phyloP scores from a whole-genome alignment of 345 rosid genomes.

The Citrus trifoliata region DNA sequence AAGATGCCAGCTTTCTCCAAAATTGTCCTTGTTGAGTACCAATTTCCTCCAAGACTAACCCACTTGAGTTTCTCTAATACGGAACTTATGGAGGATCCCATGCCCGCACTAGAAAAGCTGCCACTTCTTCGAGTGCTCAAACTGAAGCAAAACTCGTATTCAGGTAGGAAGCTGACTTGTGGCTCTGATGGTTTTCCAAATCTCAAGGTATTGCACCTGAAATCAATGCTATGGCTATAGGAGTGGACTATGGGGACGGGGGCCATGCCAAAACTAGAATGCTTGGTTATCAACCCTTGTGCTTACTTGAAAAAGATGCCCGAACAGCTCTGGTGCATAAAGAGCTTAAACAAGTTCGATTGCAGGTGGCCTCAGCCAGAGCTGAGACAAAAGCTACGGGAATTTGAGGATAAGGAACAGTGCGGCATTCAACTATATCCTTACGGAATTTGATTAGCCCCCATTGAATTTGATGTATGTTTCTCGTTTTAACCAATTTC shows the following conservation, averaged over 20 bases:
- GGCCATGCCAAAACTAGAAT: background rate
- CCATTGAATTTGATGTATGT: too few relatives aligned
- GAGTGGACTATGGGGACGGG: background rate
- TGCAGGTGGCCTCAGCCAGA: constrained; percentile 1
- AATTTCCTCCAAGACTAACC: too few relatives aligned
- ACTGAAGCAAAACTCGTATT: too few relatives aligned
- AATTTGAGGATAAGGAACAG: background rate
- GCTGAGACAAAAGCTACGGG: background rate
- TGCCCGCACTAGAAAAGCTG: too few relatives aligned
- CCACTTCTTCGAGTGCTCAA: too few relatives aligned
- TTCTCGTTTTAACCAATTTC: too few relatives aligned
- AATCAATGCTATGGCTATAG: constrained; percentile 4
- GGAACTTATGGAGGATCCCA: too few relatives aligned
- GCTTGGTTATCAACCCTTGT: background rate
- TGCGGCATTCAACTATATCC: background rate
- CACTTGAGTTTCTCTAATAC: too few relatives aligned
- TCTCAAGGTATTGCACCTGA: background rate
- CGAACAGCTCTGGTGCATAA: background rate
- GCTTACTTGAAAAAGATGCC: background rate
- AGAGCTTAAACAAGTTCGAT: background rate
- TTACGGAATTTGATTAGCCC: too few relatives aligned
- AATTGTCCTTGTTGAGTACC: background rate
- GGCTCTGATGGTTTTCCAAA: background rate
- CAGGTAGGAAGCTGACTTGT: background rate
- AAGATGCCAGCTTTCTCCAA: background rate